These are phyloP conservation scores for Paraurostyla sp. DNA, from an alignment of 73 alveolate genomes.

Conservation along the genomic window DNA sequence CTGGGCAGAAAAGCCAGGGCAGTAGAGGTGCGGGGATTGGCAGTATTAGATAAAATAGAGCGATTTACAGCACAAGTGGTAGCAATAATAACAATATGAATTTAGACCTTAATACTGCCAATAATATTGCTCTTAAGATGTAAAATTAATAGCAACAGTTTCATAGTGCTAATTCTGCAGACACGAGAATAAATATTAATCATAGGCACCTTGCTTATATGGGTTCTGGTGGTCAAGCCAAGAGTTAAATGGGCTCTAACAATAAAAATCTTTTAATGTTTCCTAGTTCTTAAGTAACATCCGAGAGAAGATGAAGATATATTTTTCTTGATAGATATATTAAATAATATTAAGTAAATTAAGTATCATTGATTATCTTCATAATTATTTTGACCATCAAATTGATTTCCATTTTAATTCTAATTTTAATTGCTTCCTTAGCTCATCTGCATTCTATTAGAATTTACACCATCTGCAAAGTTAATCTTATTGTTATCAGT, in stretches of 20 bases:
- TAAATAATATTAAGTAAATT: too few species aligned
- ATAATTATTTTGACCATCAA: neutral
- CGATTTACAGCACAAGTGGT: too few species aligned
- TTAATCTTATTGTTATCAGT: constrained; percentile 43
- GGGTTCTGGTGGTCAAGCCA: neutral
- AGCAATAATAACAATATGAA: too few species aligned
- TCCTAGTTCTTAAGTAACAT: neutral
- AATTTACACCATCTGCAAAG: constrained; percentile 8
- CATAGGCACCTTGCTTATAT: neutral
- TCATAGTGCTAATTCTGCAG: neutral
- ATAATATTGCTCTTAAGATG: too few species aligned
- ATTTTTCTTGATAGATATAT: too few species aligned
- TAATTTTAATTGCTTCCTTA: constrained; percentile 8
- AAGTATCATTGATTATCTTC: neutral
- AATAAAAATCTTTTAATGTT: neutral
- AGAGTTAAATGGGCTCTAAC: neutral
- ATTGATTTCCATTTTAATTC: neutral
- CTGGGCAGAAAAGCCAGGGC: neutral
- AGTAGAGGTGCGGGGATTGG: constrained; percentile 22
- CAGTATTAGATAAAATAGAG: neutral
- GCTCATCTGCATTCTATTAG: neutral
- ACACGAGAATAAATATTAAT: neutral
- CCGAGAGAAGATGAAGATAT: neutral
- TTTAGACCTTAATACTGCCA: too few species aligned
- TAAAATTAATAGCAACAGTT: too few species aligned